Evolutionary conservation across 495 filamentous ascomycete genomes (phyloP).

Genomic region (Penicillium odoratum): DNA sequence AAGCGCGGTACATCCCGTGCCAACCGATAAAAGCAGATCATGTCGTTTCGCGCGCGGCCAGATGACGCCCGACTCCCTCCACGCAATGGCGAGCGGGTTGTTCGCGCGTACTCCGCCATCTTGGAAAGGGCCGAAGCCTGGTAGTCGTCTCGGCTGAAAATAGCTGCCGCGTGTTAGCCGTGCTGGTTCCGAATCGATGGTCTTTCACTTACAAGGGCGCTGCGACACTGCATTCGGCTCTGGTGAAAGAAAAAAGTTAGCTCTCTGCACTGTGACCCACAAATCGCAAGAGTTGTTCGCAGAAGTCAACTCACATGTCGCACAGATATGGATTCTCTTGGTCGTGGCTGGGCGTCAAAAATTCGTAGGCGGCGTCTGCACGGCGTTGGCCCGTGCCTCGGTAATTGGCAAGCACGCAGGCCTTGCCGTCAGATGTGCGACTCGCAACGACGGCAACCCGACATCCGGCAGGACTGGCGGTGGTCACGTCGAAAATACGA

Average conservation of each 20-base stretch:
- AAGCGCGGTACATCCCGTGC: conserved; percentile 24
- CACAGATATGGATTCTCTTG: conserved; percentile 16
- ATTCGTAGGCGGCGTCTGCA: conserved; percentile 16
- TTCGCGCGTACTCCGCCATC: conserved; percentile 39
- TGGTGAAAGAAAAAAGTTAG: not conserved
- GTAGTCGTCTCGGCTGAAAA: conserved; percentile 30
- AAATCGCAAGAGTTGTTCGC: not conserved
- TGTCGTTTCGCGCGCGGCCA: conserved; percentile 27
- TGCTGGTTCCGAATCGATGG: not conserved
- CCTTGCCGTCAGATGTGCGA: conserved; percentile 21
- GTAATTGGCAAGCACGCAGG: conserved; percentile 25
- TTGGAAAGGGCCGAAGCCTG: conserved; percentile 34
- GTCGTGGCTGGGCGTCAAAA: conserved; percentile 10
- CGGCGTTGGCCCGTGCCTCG: conserved; percentile 5
- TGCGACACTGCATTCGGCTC: conserved; percentile 21
- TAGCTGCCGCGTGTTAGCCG: conserved; percentile 16
- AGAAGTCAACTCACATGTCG: conserved; percentile 18
- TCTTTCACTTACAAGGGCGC: conserved; percentile 19
- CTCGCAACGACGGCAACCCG: conserved; percentile 20
- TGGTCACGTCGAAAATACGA: conserved; percentile 16
- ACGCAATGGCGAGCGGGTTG: conserved; percentile 27
- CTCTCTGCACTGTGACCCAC: not conserved
- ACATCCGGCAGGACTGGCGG: conserved; percentile 2
- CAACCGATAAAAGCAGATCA: conserved; percentile 34
- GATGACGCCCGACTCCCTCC: conserved; percentile 27